phyloP scores from a whole-genome alignment of 441 rosid species.

The Daphne laureola region DNA sequence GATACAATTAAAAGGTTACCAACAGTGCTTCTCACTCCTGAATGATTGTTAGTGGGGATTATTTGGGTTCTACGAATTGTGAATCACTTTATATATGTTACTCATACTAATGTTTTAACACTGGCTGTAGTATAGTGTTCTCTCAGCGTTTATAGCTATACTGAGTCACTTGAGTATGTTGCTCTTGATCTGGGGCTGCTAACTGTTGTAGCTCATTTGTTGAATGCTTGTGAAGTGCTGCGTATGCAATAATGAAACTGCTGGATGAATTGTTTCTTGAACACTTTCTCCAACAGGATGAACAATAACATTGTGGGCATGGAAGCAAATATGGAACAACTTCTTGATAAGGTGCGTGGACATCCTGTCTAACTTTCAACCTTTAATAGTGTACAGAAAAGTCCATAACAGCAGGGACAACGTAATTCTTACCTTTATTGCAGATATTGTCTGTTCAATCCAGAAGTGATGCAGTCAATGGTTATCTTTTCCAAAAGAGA shows the following conservation, averaged over 20 bases:
- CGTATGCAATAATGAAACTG: neutral
- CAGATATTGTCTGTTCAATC: constrained; percentile 97
- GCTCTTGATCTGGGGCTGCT: no score
- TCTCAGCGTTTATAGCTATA: no score
- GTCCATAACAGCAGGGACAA: neutral
- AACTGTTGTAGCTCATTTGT: neutral
- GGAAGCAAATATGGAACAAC: constrained; percentile 96
- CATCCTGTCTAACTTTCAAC: no score
- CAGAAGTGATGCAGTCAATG: constrained; percentile 93
- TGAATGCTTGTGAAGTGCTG: neutral
- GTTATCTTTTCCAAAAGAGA: constrained; percentile 86
- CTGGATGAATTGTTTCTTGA: neutral
- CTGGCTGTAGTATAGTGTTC: neutral
- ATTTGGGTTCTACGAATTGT: neutral
- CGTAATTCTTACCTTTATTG: constrained; percentile 8
- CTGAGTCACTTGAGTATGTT: no score
- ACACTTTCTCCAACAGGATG: constrained; percentile 57
- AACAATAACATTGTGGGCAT: constrained; percentile 92
- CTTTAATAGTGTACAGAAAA: no score
- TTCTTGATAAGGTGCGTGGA: constrained; percentile 69
- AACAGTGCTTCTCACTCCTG: constrained; percentile 3
- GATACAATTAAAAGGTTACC: constrained; percentile 88
- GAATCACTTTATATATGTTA: neutral
- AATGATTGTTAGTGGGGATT: neutral
- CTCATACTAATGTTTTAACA: neutral